Evolutionary conservation across 352 stramenopile species (phyloP), one percentile per base, ranked within the genome.

Genomic region (Globisporangium spiculum): DNA sequence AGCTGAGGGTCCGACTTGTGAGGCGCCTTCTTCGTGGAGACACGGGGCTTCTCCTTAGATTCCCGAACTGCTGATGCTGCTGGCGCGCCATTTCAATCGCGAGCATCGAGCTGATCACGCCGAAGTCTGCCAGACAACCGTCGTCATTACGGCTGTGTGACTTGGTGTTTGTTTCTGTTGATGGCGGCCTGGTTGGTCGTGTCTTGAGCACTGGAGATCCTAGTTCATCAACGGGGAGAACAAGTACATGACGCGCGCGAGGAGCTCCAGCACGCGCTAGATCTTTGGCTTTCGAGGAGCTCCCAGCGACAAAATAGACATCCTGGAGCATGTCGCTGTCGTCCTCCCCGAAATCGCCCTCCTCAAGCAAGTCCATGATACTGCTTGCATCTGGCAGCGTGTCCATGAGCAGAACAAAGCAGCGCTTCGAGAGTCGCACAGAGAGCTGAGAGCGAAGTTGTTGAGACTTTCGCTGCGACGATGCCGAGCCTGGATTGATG

Each of bases 41-140:
- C 22, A 59, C 60, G 2, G 66, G 52, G n/a, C 66, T 67, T 58
- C 50, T 62, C 5, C 24, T 16, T 12, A 38, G n/a, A 32, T 27
- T 27, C 16, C 54, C 30, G 12, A 63, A 8, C 1, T 63, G 26
- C 9, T 66, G 57, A 26, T 71, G 46, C 34, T 69, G 44, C 30
- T 68, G 69, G n/a, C 34, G 57, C 4, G 41, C 58, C 20, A 80
- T 72, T 44, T 84, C 77, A 22, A 84, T 60, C 18, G 73, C 75
- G 54, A 84, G 62, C 46, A 84, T 65, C 20, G 77, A 80, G 38
- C 75, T 77, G 36, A 84, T 68, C 52, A 80, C 73, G 1, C 70
- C 73, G 46, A 79, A 84, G 30, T 84, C 77, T 14, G 73, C 77
- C 12, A 82, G 46, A 22, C 60, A 55, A 20, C 56, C 70, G 53